Evolutionary conservation across 2,329 filamentous ascomycete species (phyloP), one percentile per base, ranked within the genome.

Genomic region (Cladorrhinum sp.): DNA sequence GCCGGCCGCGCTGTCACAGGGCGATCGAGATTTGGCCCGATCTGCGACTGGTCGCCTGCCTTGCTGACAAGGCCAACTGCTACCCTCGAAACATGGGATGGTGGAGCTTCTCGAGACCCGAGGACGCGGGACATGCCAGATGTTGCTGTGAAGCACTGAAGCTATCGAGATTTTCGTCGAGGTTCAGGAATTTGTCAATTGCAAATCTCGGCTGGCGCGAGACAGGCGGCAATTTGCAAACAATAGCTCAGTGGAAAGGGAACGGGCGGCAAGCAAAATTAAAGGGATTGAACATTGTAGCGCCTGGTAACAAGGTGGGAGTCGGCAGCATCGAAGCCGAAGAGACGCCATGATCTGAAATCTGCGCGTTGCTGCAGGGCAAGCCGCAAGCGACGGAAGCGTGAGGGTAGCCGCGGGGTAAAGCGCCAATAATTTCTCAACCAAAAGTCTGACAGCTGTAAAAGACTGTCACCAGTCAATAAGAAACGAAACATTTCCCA

Each of bases 41-140:
- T 58, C 63, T 64, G 67, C 69, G 65, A 65, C 60, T 66, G 62
- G 62, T 58, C 57, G 61, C 5, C 33, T 21, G 18, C 46, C 62
- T 49, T 46, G 58, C 60, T 51, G 55, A 54, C 39, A 39, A 56
- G 63, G 60, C 62, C 64, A 60, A 28, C 52, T 36, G 58, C 26
- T 30, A 65, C 67, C 63, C 63, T 67, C 64, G 59, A 53, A 33
- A 57, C 58, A 58, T 36, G 33, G 14, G 33, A 46, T 46, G n/a
- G 16, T 46, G 42, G 42, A 46, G 42, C 48, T n/a, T n/a, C n/a
- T 52, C 30, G 36, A 59, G 59, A 62, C 64, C 67, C 66, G 66
- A 68, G 65, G 66, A 64, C 67, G 59, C 54, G 67, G 68, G 49
- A 70, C 60, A 61, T 64, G 52, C 59, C 56, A 64, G 42, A 16